A percentile compares a stretch with the other conserved stretches of the same genome.
These are phyloP conservation scores for Penicillium coprophilum DNA, from an alignment of 495 filamentous ascomycete species.

Conservation along the genomic window DNA sequence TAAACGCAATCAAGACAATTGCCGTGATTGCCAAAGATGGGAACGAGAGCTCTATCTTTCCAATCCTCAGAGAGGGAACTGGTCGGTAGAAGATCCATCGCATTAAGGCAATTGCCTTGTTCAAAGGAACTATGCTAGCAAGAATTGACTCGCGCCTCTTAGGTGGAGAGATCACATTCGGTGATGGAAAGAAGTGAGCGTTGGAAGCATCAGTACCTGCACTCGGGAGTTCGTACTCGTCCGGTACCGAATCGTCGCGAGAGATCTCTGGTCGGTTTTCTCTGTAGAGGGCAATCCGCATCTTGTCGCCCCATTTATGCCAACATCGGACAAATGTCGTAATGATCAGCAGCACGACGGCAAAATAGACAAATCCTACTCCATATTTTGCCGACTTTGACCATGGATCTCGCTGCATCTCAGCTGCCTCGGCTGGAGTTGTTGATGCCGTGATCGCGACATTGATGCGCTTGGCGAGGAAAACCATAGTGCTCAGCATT, in stretches of 20 bases:
- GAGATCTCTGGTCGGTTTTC: constrained; percentile 59
- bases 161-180: constrained; percentile 43
- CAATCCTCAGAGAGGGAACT: constrained; percentile 65
- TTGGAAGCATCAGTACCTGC: constrained; percentile 65
- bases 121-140: constrained; percentile 67
- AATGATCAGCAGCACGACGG: constrained; percentile 64
- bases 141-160: constrained; percentile 63
- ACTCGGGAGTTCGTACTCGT: constrained; percentile 66
- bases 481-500: constrained; percentile 24
- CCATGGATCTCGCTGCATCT: constrained; percentile 78
- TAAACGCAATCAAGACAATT: constrained; percentile 61
- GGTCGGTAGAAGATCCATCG: constrained; percentile 86
- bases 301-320: constrained; percentile 85
- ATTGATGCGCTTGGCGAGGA: constrained; percentile 69
- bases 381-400: constrained; percentile 78
- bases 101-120: constrained; percentile 72
- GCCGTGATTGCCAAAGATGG: constrained; percentile 70
- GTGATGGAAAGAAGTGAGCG: constrained; percentile 70
- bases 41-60: constrained; percentile 64
- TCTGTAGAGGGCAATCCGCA: constrained; percentile 78
- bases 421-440: constrained; percentile 67
- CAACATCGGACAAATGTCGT: constrained; percentile 68
- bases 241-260: constrained; percentile 56
- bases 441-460: constrained; percentile 69
- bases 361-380: constrained; percentile 85